A percentile compares a stretch with the other conserved stretches of the same genome.
These are phyloP conservation scores for Rhizopus arrhizus DNA, from an alignment of 371 early-diverging fungal species.

Conservation along the genomic window DNA sequence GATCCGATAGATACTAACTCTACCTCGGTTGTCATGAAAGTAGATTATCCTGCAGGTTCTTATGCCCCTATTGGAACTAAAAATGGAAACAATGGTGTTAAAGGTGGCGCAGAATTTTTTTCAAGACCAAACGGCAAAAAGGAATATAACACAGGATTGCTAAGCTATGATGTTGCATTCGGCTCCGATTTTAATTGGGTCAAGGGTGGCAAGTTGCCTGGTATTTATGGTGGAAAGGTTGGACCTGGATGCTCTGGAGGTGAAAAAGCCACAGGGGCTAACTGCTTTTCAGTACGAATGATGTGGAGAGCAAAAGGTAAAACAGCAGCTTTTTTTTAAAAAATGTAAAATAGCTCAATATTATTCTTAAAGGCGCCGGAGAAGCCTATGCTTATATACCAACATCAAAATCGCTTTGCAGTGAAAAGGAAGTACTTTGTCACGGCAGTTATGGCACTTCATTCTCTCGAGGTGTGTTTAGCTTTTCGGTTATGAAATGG, in stretches of 20 bases:
- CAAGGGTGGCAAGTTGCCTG: slow-evolving; percentile 59
- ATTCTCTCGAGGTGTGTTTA: slow-evolving; percentile 49
- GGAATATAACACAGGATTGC: slow-evolving; percentile 41
- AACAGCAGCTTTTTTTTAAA: background rate
- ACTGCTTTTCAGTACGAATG: slow-evolving; percentile 46
- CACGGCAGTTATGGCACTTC: slow-evolving; percentile 50
- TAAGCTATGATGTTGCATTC: slow-evolving; percentile 61
- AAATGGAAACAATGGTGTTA: slow-evolving; percentile 30
- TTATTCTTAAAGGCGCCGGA: slow-evolving; percentile 19
- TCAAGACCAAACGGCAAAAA: slow-evolving; percentile 42
- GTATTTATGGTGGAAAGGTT: slow-evolving; percentile 48
- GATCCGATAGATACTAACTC: slow-evolving; percentile 17
- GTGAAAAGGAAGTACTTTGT: slow-evolving; percentile 34
- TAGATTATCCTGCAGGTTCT: slow-evolving; percentile 25
- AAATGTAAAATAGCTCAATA: background rate
- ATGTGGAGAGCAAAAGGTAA: slow-evolving; percentile 57
- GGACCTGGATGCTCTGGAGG: slow-evolving; percentile 51
- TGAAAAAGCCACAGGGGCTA: slow-evolving; percentile 36
- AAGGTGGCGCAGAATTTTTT: slow-evolving; percentile 55
- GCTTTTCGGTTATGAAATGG: slow-evolving; percentile 39
- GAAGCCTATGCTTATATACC: slow-evolving; percentile 54
- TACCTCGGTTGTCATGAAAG: slow-evolving; percentile 10
- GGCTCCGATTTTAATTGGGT: slow-evolving; percentile 57
- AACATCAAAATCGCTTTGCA: slow-evolving; percentile 35
- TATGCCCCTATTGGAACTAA: slow-evolving; percentile 32